These are phyloP conservation scores for Termitomyces eurrhizus DNA, from an alignment of 768 basidiomycete species.

Conservation along the genomic window DNA sequence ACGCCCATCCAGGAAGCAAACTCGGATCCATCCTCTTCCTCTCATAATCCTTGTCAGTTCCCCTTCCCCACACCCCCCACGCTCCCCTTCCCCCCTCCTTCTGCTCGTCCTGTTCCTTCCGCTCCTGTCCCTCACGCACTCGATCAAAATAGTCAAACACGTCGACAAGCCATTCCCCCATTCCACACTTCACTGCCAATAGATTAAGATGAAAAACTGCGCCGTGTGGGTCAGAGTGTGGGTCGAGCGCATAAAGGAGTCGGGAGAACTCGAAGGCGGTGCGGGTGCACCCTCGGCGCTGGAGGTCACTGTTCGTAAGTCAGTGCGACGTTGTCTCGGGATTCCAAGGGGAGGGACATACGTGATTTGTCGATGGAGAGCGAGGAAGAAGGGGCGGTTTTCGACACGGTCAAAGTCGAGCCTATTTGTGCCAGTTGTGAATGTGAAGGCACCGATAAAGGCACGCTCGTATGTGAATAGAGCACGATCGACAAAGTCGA, in stretches of 20 bases:
- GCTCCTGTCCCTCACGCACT: not conserved
- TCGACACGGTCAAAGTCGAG: constrained; percentile 90
- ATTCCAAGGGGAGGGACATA: constrained; percentile 32
- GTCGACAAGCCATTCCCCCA: constrained; percentile 78
- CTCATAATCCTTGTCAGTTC: constrained; percentile 1
- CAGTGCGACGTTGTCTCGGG: not conserved
- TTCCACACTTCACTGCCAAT: constrained; percentile 75
- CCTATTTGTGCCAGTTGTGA: constrained; percentile 75
- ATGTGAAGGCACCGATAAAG: constrained; percentile 82
- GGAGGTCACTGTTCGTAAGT: constrained; percentile 60
- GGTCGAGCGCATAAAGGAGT: constrained; percentile 82
- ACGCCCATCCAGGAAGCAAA: constrained; percentile 75
- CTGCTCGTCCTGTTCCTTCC: not conserved
- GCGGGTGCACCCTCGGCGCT: constrained; percentile 83
- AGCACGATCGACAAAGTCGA: constrained; percentile 89
- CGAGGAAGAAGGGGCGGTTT: constrained; percentile 90
- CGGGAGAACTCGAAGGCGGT: constrained; percentile 91
- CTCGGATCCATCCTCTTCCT: constrained; percentile 43
- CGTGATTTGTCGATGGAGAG: constrained; percentile 79
- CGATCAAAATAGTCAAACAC: constrained; percentile 47
- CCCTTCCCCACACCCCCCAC: constrained; percentile 16
- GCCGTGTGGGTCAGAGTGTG: constrained; percentile 87
- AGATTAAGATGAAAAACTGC: constrained; percentile 80
- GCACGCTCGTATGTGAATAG: constrained; percentile 91
- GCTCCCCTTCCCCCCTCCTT: not conserved